Base-by-base conservation (phyloP, 371 early-diverging fungal genomes). In the Mortierella sp. region DNA sequence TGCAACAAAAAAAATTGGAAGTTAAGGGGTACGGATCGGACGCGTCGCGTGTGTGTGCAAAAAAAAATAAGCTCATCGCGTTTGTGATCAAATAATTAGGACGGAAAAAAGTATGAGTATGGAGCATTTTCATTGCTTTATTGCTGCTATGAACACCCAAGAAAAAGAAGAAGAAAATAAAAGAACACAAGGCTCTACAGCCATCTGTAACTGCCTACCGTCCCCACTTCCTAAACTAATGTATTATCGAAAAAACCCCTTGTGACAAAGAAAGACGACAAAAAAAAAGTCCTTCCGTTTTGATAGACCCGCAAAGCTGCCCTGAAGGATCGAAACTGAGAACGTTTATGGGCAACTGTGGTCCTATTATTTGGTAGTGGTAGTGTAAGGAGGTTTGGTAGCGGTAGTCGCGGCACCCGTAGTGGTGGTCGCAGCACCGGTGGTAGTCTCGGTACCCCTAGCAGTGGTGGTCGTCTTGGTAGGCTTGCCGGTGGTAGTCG, bases 321-420 rank as follows among this genome's bases (percentile, higher is more conserved):
- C 22, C n/a, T 31, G 31, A 31, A 16, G 10, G 31, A 55, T 0
- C 19, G 1, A 7, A 9, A 5, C 24, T 48, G 31, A 26, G 52
- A 52, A 26, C 55, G 31, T 55, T 53, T 55, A 55, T 29, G 55
- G n/a, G n/a, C n/a, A n/a, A n/a, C n/a, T n/a, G n/a, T n/a, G n/a
- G n/a, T n/a, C n/a, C n/a, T n/a, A n/a, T n/a, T n/a, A n/a, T n/a
- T n/a, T 34, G 68, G 47, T 26, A 8, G 34, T 26, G 68, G 34
- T 14, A 40, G 61, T 31, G 14, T n/a, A 1, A 43, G 53, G 39
- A n/a, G 68, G 24, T 50, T 3, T n/a, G 9, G 44, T 47, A 24
- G 65, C 10, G 4, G 65, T 65, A 22, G 65, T 43, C 5, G 65
- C 43, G 24, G 68, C 11, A n/a, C 8, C 3, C 1, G 50, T 22